Conservation (phyloP, 2,329 filamentous ascomycete genomes). For the Epichloe gansuensis region DNA sequence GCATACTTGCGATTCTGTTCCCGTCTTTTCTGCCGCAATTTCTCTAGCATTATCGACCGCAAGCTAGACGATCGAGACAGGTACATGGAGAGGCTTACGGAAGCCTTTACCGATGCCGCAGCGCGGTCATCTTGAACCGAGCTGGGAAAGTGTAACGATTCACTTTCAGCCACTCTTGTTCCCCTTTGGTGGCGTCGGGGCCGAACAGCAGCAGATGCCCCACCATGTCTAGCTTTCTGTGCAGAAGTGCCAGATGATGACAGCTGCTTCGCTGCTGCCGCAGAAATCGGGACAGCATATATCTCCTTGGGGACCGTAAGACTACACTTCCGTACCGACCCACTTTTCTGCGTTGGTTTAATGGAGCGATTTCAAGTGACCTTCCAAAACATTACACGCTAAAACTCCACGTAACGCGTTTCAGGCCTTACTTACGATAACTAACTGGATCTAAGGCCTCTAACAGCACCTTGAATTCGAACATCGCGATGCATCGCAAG, state of each 20-base stretch:
- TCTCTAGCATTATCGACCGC: not conserved
- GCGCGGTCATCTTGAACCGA: too few species aligned
- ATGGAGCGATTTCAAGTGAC: too few species aligned
- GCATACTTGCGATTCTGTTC: not conserved
- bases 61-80: not conserved
- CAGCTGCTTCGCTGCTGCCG: not conserved
- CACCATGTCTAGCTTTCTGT: not conserved
- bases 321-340: too few species aligned
- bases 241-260: not conserved
- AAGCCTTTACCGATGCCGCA: not conserved
- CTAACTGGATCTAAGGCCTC: too few species aligned
- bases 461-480: too few species aligned
- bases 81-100: not conserved
- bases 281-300: not conserved
- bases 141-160: not conserved
- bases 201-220: not conserved
- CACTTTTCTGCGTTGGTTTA: too few species aligned
- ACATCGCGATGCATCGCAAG: too few species aligned
- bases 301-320: too few species aligned
- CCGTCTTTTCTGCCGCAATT: not conserved
- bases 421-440: too few species aligned
- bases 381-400: too few species aligned
- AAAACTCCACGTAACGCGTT: too few species aligned
- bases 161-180: not conserved
- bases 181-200: slow-evolving; percentile 1